Evolutionary conservation across 768 basidiomycete genomes (phyloP).

Genomic region (Amanita molliuscula): DNA sequence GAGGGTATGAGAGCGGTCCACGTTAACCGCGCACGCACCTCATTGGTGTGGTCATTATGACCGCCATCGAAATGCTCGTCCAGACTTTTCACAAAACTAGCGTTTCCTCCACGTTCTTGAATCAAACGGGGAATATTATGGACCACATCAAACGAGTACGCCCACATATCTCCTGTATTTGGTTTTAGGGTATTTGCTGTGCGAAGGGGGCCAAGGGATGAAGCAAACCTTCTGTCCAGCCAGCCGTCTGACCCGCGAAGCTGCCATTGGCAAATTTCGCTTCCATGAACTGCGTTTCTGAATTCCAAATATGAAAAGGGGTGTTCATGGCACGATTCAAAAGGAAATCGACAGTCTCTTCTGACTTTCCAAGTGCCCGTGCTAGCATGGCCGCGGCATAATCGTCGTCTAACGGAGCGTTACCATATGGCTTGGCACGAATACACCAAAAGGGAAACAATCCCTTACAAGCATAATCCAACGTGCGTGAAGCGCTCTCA

Average conservation of each 20-base stretch:
- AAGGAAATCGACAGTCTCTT: slow-evolving; percentile 35
- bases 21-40: slow-evolving; percentile 30
- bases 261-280: slow-evolving; percentile 56
- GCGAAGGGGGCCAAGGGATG: neutral
- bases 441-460: slow-evolving; percentile 3
- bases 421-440: neutral
- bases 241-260: slow-evolving; percentile 63
- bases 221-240: slow-evolving; percentile 69
- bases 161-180: slow-evolving; percentile 37
- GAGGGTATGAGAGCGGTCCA: neutral
- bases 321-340: slow-evolving; percentile 41
- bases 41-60: slow-evolving; percentile 78
- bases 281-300: slow-evolving; percentile 72
- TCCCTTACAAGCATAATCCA: slow-evolving; percentile 64
- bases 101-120: slow-evolving; percentile 52
- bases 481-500: slow-evolving; percentile 67
- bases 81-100: slow-evolving; percentile 52
- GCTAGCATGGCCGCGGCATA: slow-evolving; percentile 63
- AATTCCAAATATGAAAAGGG: slow-evolving; percentile 61
- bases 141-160: slow-evolving; percentile 71
- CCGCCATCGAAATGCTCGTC: slow-evolving; percentile 51
- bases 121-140: slow-evolving; percentile 61
- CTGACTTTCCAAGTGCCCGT: slow-evolving; percentile 35
- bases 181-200: neutral
- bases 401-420: slow-evolving; percentile 51